These are phyloP conservation scores for Penicillium brasilianum DNA, from an alignment of 2,329 filamentous ascomycete genomes.

Conservation along the genomic window DNA sequence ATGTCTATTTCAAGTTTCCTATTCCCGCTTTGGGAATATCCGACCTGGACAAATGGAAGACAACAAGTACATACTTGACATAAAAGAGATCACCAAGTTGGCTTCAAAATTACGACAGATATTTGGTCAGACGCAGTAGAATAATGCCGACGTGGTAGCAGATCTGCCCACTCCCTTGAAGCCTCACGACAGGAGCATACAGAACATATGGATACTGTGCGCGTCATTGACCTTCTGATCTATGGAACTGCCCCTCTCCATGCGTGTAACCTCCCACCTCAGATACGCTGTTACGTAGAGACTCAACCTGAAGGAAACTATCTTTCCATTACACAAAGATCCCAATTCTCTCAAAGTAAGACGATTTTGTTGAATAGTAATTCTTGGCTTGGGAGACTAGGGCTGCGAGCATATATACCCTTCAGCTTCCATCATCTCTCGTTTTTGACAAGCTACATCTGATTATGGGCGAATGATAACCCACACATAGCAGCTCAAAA, in stretches of 20 bases:
- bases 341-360: not conserved
- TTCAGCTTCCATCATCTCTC: not conserved
- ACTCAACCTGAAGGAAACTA: not conserved
- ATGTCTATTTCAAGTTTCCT: not conserved
- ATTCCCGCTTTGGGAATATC: not conserved
- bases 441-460: not conserved
- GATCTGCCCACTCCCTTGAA: not conserved
- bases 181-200: not conserved
- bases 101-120: too few relatives aligned
- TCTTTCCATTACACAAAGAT: not conserved
- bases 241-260: not conserved
- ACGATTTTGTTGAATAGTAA: not conserved
- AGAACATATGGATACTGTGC: conserved; percentile 17
- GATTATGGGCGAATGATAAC: too few relatives aligned
- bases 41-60: not conserved
- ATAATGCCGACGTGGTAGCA: not conserved
- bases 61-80: too few relatives aligned
- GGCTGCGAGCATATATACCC: not conserved
- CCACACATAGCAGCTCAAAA: not conserved
- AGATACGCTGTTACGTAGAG: not conserved
- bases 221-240: conserved; percentile 27
- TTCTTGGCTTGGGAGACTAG: not conserved
- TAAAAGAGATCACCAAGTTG: too few relatives aligned
- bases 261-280: conserved; percentile 28
- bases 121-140: not conserved